Percentiles rank a stretch among this genome's conserved stretches.
These are phyloP conservation scores for Malassezia restricta DNA, from an alignment of 1,284 basidiomycete species.

Conservation along the genomic window DNA sequence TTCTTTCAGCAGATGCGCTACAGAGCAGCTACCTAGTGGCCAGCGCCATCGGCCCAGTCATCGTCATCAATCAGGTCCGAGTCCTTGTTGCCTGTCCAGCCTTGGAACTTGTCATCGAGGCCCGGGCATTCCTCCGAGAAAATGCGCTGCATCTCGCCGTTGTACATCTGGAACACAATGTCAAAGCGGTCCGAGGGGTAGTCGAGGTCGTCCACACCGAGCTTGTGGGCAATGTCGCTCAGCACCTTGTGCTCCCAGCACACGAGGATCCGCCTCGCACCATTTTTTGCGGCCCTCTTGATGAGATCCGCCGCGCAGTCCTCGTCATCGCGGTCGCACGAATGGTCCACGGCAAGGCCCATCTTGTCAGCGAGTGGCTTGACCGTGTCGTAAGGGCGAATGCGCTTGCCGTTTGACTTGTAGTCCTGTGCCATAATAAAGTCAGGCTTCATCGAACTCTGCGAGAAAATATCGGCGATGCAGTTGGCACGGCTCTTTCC, in stretches of 20 bases:
- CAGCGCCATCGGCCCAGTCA: conserved; percentile 3
- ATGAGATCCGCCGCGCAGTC: conserved; percentile 31
- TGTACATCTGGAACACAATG: conserved; percentile 19
- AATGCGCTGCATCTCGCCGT: conserved; percentile 14
- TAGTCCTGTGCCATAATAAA: conserved; percentile 28
- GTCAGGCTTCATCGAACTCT: conserved; percentile 6
- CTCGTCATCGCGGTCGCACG: conserved; percentile 40
- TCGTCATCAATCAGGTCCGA: neutral
- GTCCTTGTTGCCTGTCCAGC: conserved; percentile 8
- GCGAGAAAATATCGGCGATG: conserved; percentile 8
- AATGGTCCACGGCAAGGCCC: conserved; percentile 36
- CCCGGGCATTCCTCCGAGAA: conserved; percentile 23
- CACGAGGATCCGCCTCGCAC: conserved; percentile 17
- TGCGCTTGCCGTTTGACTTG: conserved; percentile 27
- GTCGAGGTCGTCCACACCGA: conserved; percentile 22
- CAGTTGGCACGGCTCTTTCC: conserved; percentile 13
- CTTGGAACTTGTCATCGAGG: conserved; percentile 13
- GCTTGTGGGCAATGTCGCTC: conserved; percentile 25
- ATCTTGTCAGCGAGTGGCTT: conserved; percentile 36
- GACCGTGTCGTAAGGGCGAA: conserved; percentile 42
- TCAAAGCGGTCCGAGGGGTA: conserved; percentile 18
- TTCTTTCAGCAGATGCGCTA: conserved; percentile 21
- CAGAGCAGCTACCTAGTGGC: neutral
- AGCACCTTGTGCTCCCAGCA: conserved; percentile 31
- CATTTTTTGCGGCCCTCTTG: conserved; percentile 21